Evolutionary conservation across 768 basidiomycete species (phyloP).

Genomic region (Serendipita sp.): DNA sequence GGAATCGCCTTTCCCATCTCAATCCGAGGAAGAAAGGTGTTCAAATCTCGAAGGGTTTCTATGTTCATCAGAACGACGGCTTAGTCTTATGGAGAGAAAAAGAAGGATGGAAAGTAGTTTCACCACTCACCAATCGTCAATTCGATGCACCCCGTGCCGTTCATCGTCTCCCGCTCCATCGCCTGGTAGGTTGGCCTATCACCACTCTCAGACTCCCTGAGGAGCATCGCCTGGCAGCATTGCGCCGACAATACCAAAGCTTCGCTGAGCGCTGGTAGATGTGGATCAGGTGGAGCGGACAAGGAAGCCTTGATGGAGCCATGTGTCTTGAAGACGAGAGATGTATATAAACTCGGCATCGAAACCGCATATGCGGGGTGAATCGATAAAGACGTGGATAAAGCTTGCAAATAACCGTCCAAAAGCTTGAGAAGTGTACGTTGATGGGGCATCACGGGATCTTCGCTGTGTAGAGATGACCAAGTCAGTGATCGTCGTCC

Average conservation of each 20-base stretch:
- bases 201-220: conserved; percentile 29
- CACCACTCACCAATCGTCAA: conserved; percentile 37
- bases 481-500: not conserved
- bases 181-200: not conserved
- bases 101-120: not conserved
- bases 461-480: conserved; percentile 25
- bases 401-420: conserved; percentile 57
- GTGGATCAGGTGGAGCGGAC: conserved; percentile 29
- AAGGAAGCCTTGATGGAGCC: conserved; percentile 70
- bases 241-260: conserved; percentile 64
- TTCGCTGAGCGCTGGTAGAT: conserved; percentile 61
- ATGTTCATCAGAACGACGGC: not conserved
- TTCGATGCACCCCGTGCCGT: conserved; percentile 28
- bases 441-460: conserved; percentile 70
- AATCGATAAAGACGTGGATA: not conserved
- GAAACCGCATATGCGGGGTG: not conserved
- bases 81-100: no score
- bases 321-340: conserved; percentile 69
- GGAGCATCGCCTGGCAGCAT: conserved; percentile 47
- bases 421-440: conserved; percentile 75
- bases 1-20: conserved; percentile 53
- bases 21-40: conserved; percentile 70
- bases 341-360: conserved; percentile 34
- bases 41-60: conserved; percentile 63
- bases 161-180: not conserved